Conservation (phyloP, 306 rosid genomes). For the Geum urbanum region DNA sequence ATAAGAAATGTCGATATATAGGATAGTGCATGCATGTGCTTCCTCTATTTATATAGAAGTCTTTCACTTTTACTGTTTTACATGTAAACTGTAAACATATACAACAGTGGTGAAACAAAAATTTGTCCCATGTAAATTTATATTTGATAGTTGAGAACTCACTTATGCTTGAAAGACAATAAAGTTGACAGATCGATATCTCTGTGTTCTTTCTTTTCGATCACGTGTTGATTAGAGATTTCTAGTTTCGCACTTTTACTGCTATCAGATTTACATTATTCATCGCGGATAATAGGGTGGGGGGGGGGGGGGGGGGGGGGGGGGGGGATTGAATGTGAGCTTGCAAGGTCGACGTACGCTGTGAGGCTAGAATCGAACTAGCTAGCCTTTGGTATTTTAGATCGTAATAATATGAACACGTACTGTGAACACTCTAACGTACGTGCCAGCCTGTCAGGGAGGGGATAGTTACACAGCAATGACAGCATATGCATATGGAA, state of each 20-base stretch:
- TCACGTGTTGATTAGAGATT: too few relatives aligned
- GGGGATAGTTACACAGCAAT: slow-evolving; percentile 15
- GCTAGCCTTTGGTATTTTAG: neutral
- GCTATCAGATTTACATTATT: too few relatives aligned
- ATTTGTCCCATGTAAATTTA: too few relatives aligned
- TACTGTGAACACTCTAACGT: slow-evolving; percentile 34
- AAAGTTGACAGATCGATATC: too few relatives aligned
- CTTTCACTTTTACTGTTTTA: neutral
- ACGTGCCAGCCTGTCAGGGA: slow-evolving; percentile 34
- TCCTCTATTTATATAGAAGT: slow-evolving; percentile 2
- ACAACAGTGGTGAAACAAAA: neutral
- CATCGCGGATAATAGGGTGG: too few relatives aligned
- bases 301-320: neutral
- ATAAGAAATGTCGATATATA: neutral
- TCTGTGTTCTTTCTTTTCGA: too few relatives aligned
- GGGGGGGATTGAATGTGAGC: neutral
- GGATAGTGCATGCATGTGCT: neutral
- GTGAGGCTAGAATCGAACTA: neutral
- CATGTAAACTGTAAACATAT: neutral
- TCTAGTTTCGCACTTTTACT: too few relatives aligned
- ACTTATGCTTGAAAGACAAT: too few relatives aligned
- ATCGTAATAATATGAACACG: slow-evolving; percentile 22
- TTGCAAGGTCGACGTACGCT: neutral
- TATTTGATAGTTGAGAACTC: too few relatives aligned
- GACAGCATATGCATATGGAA: slow-evolving; percentile 11